Conservation (phyloP, 768 basidiomycete genomes). For the Lentinula lateritia region DNA sequence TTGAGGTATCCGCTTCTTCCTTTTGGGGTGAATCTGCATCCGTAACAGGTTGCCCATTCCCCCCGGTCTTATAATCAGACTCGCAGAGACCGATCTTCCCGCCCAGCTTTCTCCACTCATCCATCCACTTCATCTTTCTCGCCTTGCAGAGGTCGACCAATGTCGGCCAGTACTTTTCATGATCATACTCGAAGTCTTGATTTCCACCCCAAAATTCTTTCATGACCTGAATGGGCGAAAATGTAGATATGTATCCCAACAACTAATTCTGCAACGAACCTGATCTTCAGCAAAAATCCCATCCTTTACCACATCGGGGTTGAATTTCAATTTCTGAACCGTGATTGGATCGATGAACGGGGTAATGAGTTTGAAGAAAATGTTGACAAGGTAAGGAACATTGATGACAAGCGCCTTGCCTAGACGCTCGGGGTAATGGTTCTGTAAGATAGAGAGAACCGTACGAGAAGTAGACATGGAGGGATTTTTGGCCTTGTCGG, state of each 20-base stretch:
- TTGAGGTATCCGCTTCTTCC: too few species aligned
- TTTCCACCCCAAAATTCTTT: conserved; percentile 65
- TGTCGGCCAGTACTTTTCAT: conserved; percentile 70
- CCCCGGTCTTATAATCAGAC: conserved; percentile 60
- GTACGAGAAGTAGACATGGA: conserved; percentile 35
- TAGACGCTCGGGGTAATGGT: conserved; percentile 85
- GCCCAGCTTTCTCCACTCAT: conserved; percentile 65
- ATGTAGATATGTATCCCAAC: background rate
- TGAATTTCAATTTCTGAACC: conserved; percentile 69
- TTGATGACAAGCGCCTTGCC: conserved; percentile 70
- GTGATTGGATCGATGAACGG: conserved; percentile 86
- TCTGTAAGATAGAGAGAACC: conserved; percentile 64
- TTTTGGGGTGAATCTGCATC: background rate
- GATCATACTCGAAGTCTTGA: conserved; percentile 64
- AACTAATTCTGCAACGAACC: conserved; percentile 24
- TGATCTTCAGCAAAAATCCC: conserved; percentile 64
- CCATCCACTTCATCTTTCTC: conserved; percentile 42
- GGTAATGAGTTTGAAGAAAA: conserved; percentile 72
- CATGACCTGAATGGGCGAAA: conserved; percentile 25
- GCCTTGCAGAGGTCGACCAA: conserved; percentile 51
- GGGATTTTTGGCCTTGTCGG: conserved; percentile 60
- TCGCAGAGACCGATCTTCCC: conserved; percentile 69
- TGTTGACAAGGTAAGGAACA: conserved; percentile 71
- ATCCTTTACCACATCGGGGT: conserved; percentile 60
- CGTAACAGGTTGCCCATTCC: background rate